A percentile compares a stretch with the other conserved stretches of the same genome.
Evolutionary conservation across 169 alveolate species (phyloP).

Genomic region (Plasmodium blacklocki): DNA sequence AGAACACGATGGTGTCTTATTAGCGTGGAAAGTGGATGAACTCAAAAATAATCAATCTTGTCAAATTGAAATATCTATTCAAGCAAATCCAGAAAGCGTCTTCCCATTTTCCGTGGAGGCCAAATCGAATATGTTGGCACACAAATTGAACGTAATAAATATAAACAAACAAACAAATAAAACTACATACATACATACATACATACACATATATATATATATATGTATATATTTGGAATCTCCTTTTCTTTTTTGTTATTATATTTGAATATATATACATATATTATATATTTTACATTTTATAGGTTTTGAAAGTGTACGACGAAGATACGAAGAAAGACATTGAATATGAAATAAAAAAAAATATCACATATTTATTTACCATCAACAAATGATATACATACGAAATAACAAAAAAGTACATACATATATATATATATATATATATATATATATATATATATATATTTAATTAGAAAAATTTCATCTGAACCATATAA

Average conservation of each 20-base stretch:
- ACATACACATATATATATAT: neutral
- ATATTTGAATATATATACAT: neutral
- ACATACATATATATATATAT: too few species aligned
- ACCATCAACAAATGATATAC: slow-evolving; percentile 46
- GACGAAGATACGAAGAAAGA: slow-evolving; percentile 72
- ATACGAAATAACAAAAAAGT: too few species aligned
- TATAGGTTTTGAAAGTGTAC: slow-evolving; percentile 30
- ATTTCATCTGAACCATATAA: too few species aligned
- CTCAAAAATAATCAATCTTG: slow-evolving; percentile 53
- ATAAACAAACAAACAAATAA: neutral
- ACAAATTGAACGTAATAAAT: slow-evolving; percentile 27
- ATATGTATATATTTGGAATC: neutral
- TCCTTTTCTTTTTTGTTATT: neutral
- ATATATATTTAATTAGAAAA: too few species aligned
- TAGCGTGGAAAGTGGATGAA: slow-evolving; percentile 56
- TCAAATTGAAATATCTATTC: slow-evolving; percentile 76
- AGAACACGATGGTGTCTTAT: slow-evolving; percentile 71
- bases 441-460: too few species aligned
- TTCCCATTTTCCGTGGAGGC: slow-evolving; percentile 77
- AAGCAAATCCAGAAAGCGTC: slow-evolving; percentile 59
- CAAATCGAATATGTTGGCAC: slow-evolving; percentile 62
- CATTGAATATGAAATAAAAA: slow-evolving; percentile 64
- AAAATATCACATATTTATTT: slow-evolving; percentile 61
- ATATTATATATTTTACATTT: neutral
- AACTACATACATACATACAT: neutral